phyloP scores from a whole-genome alignment of 805 yeast genomes.

The Candida patagonica region DNA sequence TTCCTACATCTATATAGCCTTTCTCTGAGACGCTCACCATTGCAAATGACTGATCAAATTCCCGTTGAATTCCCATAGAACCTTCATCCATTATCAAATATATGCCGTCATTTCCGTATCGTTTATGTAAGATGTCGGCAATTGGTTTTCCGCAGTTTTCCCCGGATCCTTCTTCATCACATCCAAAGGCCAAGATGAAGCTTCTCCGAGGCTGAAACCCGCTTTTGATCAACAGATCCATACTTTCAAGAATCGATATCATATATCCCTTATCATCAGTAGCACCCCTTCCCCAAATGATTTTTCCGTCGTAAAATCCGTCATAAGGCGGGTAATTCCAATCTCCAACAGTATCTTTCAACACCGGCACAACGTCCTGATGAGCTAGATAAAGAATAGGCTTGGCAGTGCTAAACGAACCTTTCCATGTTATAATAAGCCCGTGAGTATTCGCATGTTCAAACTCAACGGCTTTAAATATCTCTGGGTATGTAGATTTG shows the following conservation, averaged over 20 bases:
- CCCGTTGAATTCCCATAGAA: conserved; percentile 30
- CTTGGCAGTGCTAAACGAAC: conserved; percentile 40
- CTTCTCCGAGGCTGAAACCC: conserved; percentile 56
- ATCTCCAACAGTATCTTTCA: conserved; percentile 38
- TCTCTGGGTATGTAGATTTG: conserved; percentile 44
- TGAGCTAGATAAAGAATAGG: conserved; percentile 69
- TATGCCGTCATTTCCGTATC: conserved; percentile 53
- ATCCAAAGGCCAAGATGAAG: conserved; percentile 58
- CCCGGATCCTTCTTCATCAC: conserved; percentile 73
- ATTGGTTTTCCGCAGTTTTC: conserved; percentile 49
- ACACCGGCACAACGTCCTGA: conserved; percentile 76
- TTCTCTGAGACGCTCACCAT: conserved; percentile 53
- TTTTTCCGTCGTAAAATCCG: conserved; percentile 57
- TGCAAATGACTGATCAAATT: conserved; percentile 42
- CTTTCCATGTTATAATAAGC: conserved; percentile 54
- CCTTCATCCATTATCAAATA: conserved; percentile 71
- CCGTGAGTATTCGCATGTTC: conserved; percentile 55
- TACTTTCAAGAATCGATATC: conserved; percentile 55
- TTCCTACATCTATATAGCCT: conserved; percentile 43
- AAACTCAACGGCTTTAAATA: conserved; percentile 39
- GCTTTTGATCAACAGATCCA: conserved; percentile 44
- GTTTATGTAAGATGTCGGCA: conserved; percentile 36
- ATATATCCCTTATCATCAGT: conserved; percentile 66
- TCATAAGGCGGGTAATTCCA: conserved; percentile 65
- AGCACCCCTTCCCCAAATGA: conserved; percentile 70